phyloP scores from a whole-genome alignment of 1,284 basidiomycete species.

The Agroathelia rolfsii region DNA sequence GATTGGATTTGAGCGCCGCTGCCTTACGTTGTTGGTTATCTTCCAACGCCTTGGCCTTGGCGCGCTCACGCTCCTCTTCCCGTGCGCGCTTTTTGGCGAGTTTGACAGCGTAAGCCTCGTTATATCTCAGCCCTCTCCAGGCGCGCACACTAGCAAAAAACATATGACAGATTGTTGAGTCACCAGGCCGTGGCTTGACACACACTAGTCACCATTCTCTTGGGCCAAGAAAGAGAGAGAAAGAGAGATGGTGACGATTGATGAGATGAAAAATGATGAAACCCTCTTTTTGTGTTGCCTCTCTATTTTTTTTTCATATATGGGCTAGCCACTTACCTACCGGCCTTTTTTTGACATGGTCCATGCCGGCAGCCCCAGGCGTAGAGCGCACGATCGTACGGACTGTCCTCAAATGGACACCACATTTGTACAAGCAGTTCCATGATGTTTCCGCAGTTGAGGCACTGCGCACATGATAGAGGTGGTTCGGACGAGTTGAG shows the following conservation, averaged over 20 bases:
- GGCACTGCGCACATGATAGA: constrained; percentile 54
- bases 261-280: constrained; percentile 4
- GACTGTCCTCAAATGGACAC: constrained; percentile 77
- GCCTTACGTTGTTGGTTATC: constrained; percentile 24
- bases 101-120: constrained; percentile 63
- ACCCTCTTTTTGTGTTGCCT: background rate
- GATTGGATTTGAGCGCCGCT: constrained; percentile 38
- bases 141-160: constrained; percentile 51
- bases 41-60: constrained; percentile 19
- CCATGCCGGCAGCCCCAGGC: constrained; percentile 68
- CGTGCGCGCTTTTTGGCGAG: constrained; percentile 35
- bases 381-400: constrained; percentile 72
- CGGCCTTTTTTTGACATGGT: constrained; percentile 60
- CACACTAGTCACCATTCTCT: background rate
- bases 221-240: constrained; percentile 10
- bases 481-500: constrained; percentile 43
- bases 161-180: constrained; percentile 1
- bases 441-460: constrained; percentile 59
- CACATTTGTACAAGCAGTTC: constrained; percentile 74
- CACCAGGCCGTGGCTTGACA: background rate
- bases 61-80: constrained; percentile 28
- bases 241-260: constrained; percentile 7
- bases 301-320: no score
- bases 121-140: constrained; percentile 64
- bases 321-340: constrained; percentile 54